These are phyloP conservation scores for Aechmea fasciata DNA, from an alignment of 176 grass and related monocot species.

Conservation along the genomic window DNA sequence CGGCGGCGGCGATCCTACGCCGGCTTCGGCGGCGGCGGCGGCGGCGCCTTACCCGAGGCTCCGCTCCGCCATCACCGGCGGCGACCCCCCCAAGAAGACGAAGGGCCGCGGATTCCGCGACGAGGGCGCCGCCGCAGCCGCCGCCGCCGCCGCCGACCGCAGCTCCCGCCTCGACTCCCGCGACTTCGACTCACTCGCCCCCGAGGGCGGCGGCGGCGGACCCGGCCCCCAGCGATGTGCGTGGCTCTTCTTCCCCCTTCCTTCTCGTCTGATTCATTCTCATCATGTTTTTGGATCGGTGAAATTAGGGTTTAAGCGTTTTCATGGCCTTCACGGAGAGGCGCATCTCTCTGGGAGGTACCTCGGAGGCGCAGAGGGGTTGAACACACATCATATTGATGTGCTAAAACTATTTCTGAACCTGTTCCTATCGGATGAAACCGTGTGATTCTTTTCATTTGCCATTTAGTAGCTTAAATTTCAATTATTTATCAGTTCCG, in stretches of 20 bases:
- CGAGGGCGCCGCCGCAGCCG: constrained; percentile 24
- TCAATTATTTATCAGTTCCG: too few species aligned
- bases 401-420: too few species aligned
- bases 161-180: constrained; percentile 30
- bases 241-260: neutral
- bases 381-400: too few species aligned
- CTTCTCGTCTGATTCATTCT: neutral
- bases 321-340: neutral
- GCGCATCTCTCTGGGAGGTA: too few species aligned
- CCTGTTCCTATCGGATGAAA: too few species aligned
- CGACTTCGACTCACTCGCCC: constrained; percentile 48
- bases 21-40: constrained; percentile 11
- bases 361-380: too few species aligned
- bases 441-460: too few species aligned
- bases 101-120: constrained; percentile 90
- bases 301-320: neutral
- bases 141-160: constrained; percentile 27
- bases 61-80: too few species aligned
- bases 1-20: constrained; percentile 22
- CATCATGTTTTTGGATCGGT: neutral
- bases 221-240: constrained; percentile 73
- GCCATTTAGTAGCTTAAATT: too few species aligned
- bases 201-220: constrained; percentile 47
- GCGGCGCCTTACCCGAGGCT: constrained; percentile 21
- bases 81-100: constrained; percentile 33